Base-by-base conservation (phyloP, 2,329 filamentous ascomycete species). In the Phyllosticta capitalensis region DNA sequence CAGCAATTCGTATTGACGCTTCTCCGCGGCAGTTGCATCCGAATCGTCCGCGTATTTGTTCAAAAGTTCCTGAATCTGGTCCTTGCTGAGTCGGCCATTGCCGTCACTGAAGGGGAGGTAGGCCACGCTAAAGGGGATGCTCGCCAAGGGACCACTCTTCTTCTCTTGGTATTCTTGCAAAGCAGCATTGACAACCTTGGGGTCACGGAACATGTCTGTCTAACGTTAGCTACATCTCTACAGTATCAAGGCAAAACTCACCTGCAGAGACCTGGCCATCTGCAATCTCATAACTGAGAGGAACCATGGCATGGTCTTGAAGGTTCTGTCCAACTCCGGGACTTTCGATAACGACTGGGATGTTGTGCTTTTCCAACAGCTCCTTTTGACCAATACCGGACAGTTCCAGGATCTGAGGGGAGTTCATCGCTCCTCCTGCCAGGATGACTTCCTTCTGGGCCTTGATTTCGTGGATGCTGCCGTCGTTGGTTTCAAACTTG, bases 371-470 rank as follows among this genome's bases (percentile, higher is more conserved):
- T 14, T 62, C 9, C 48, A 62, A 49, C 12, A 60, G 6, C 30
- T 52, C 28, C 19, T 14, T 30, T 6, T 48, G 54, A 3, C 70
- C 69, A 22, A 70, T 64, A 9, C 68, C 69, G 9, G 65, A 68
- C 0, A 70, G 55, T 58, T 67, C 64, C 9, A 70, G 63, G 4
- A 70, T 59, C 28, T 70, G 67, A 54, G 69, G 68, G n/a, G 67
- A 63, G 7, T 63, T 63, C 49, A 70, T 62, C 7, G 64, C 64
- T 30, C 69, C 67, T 5, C 65, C 69, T 26, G 63, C 60, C 6
- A 63, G 30, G 26, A 63, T 54, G 58, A 63, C 19, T 19, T 56
- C 62, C 19, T 55, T 55, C 10, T 52, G 63, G 19, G 64, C 65
- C 26, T 56, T 63, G 9, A 52, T 52, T 7, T 51, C 26, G 21